phyloP scores from a whole-genome alignment of 768 basidiomycete species.

The Fibroporia radiculosa region DNA sequence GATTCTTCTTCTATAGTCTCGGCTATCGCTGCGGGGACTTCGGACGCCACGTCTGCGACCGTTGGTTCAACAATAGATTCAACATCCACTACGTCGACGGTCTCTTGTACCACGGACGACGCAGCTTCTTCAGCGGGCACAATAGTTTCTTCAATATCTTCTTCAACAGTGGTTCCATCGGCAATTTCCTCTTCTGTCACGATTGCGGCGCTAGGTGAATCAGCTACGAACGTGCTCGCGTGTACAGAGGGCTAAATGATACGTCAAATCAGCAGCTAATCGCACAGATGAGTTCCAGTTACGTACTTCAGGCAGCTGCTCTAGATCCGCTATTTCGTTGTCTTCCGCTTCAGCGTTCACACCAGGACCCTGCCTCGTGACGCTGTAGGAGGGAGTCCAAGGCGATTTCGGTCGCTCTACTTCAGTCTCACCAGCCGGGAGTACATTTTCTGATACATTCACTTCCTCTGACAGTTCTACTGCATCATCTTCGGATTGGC shows the following conservation, averaged over 20 bases:
- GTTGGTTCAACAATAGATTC: not conserved
- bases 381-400: constrained; percentile 47
- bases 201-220: not conserved
- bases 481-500: too few species aligned
- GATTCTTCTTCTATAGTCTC: not conserved
- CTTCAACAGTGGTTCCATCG: not conserved
- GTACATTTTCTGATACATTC: too few species aligned
- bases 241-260: too few species aligned
- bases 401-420: constrained; percentile 41
- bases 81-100: not conserved
- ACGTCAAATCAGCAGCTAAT: too few species aligned
- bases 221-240: too few species aligned
- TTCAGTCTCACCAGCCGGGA: too few species aligned
- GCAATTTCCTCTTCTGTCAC: not conserved
- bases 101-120: not conserved
- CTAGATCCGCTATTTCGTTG: constrained; percentile 12
- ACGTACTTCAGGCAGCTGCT: constrained; percentile 17
- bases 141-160: not conserved
- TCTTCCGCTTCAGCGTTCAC: constrained; percentile 8
- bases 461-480: too few species aligned
- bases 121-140: not conserved
- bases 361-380: constrained; percentile 36
- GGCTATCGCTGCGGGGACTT: too few species aligned
- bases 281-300: too few species aligned
- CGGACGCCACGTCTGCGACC: not conserved